Base-by-base conservation (phyloP, 2,329 filamentous ascomycete species). In the Alternaria sp. region DNA sequence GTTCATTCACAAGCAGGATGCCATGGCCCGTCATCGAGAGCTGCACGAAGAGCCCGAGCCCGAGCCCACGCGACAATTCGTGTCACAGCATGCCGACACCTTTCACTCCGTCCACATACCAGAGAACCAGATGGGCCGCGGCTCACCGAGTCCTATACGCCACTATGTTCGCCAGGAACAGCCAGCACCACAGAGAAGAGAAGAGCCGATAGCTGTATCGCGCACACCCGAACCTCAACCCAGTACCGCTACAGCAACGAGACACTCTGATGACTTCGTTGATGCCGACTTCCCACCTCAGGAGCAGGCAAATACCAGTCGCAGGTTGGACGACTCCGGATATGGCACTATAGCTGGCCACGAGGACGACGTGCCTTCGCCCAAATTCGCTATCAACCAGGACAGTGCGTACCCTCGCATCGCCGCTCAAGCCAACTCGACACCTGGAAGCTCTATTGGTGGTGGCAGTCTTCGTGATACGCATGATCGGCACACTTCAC, bases 261-360 rank as follows among this genome's bases (percentile, higher is more conserved):
- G 36, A 32, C 44, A 60, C 26, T 69, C 76, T 13, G 85, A 88
- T 62, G 81, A 84, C 54, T 74, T 80, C 40, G 82, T 83, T 57
- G 79, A 77, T 21, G 82, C 84, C 51, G 80, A 83, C 13, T 46
- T 62, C 25, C 57, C 69, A 51, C 67, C 71, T 57, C 66, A 68
- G 3, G 67, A 72, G 30, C 67, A 69, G 28, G 68, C 70, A 13
- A 73, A 74, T 17, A 67, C 68, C 1, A 58, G 60, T 28, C 68
- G 61, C 6, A 70, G 66, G 32, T 49, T 73, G 12, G 69, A 75
- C 23, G 49, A 59, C 36, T 49, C 61, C 17, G 54, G 56, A 10
- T 63, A 67, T 26, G 53, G 57, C n/a, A 59, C 58, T 6, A 46
- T 57, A 49, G 54, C 66, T n/a, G 56, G 47, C 7, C 25, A 32